phyloP scores from a whole-genome alignment of 108 stramenopile species.

The Mediolabrus comicus region DNA sequence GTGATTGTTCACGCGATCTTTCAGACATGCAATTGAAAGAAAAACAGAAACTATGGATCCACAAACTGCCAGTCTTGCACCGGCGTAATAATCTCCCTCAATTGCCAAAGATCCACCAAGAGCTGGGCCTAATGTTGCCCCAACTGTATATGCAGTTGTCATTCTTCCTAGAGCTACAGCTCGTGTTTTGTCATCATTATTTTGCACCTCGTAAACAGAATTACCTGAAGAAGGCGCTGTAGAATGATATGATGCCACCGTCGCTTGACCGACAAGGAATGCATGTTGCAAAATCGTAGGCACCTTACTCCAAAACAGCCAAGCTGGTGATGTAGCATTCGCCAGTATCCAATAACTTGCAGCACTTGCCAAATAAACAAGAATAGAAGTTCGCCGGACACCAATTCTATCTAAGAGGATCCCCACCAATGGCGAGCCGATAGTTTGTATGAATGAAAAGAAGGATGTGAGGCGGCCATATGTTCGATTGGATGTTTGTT shows the following conservation, averaged over 20 bases:
- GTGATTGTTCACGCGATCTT: slow-evolving; percentile 19
- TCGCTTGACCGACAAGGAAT: slow-evolving; percentile 80
- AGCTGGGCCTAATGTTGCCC: slow-evolving; percentile 73
- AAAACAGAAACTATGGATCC: slow-evolving; percentile 66
- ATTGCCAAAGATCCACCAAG: slow-evolving; percentile 69
- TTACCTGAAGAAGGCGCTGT: neutral
- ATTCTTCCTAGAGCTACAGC: slow-evolving; percentile 70
- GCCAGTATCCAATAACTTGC: slow-evolving; percentile 66
- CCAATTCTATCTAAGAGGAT: slow-evolving; percentile 70
- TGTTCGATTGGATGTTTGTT: slow-evolving; percentile 41
- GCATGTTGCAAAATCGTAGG: slow-evolving; percentile 72
- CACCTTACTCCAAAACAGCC: slow-evolving; percentile 67
- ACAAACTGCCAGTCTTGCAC: slow-evolving; percentile 70
- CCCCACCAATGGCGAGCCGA: slow-evolving; percentile 74
- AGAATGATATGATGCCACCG: slow-evolving; percentile 56
- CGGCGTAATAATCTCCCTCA: slow-evolving; percentile 61
- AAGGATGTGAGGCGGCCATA: slow-evolving; percentile 79
- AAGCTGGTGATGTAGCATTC: slow-evolving; percentile 40
- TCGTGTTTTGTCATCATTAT: slow-evolving; percentile 30
- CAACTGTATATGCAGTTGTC: slow-evolving; percentile 75
- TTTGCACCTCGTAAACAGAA: neutral
- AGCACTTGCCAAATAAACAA: slow-evolving; percentile 68
- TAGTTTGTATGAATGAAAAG: slow-evolving; percentile 63
- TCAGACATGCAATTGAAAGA: slow-evolving; percentile 54
- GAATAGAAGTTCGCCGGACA: slow-evolving; percentile 43